Base-by-base conservation (phyloP, 441 rosid genomes). In the Jatropha podagrica region DNA sequence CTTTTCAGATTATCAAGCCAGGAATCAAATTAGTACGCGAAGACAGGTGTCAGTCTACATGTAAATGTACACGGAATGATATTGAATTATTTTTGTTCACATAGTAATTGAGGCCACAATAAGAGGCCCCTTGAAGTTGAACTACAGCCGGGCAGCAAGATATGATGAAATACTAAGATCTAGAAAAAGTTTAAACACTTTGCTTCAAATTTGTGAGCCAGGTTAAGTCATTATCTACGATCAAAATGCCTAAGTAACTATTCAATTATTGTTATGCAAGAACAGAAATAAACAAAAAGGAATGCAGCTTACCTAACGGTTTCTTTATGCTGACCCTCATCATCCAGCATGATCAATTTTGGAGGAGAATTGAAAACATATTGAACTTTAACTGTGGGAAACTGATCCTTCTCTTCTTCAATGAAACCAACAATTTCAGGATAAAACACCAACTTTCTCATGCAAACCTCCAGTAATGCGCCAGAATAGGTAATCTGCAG, bases 311-410 rank as follows among this genome's bases (percentile, higher is more conserved):
- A 91, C 99, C 99, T 95, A 27, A 95, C 84, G 5, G 92, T 88
- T 81, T 95, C 98, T 84, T 86, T 89, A 1, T 75, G 92, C 71
- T 90, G 92, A 79, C 91, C 94, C 71, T 85, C 90, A 18, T 89
- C 94, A 81, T 92, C 93, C 64, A 91, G 87, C 97, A 90, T 75
- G 82, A 88, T 90, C 91, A 95, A 82, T 85, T 93, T 92, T 23
- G 96, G 98, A 17, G 96, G 99, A 61, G 98, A 93, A 79, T 92
- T 95, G 91, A 89, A 93, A 76, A 83, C 77, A 82, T 91, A 90
- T 65, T 93, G 89, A 80, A 88, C 85, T 85, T 88, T 88, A 27
- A 93, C 86, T 3, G 84, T 83, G 11, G 93, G 92, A 80, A 89
- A 95, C 74, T 82, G 82, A 17, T 90, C 92, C 86, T 90, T 90